Conservation (phyloP, 208 protist species). For the Blechomonas ayalai region DNA sequence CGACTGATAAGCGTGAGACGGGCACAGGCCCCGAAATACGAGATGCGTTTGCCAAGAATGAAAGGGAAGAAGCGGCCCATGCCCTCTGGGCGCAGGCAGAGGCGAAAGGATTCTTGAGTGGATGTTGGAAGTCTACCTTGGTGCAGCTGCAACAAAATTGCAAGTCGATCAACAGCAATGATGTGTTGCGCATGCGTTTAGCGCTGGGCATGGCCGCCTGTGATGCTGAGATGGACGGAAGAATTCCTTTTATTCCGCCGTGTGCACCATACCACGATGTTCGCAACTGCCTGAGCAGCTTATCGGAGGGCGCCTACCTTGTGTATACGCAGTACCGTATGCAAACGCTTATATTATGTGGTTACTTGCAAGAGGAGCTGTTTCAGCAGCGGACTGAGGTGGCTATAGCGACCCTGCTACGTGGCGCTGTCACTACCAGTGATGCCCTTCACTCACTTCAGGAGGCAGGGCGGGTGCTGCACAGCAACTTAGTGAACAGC, state of each 20-base stretch:
- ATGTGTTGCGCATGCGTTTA: constrained; percentile 53
- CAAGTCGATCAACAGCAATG: constrained; percentile 25
- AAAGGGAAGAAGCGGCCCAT: constrained; percentile 12
- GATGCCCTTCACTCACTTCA: constrained; percentile 24
- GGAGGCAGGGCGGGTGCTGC: constrained; percentile 18
- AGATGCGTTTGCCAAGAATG: too few species aligned
- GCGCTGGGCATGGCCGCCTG: constrained; percentile 73
- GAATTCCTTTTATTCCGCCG: constrained; percentile 2
- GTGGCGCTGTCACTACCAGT: constrained; percentile 21
- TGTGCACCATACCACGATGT: constrained; percentile 1
- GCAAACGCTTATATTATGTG: constrained; percentile 73
- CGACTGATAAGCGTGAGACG: too few species aligned
- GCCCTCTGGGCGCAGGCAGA: constrained; percentile 42
- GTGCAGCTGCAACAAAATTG: constrained; percentile 36
- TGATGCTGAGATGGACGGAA: constrained; percentile 58
- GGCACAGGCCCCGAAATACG: too few species aligned
- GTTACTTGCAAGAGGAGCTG: constrained; percentile 74
- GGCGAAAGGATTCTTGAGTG: constrained; percentile 31
- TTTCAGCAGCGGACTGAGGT: constrained; percentile 84
- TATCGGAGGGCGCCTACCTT: constrained; percentile 58
- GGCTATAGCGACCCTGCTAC: constrained; percentile 47
- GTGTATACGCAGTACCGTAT: constrained; percentile 84
- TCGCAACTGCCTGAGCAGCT: constrained; percentile 32
- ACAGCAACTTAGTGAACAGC: constrained; percentile 8
- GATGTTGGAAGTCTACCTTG: constrained; percentile 71